Percentiles rank a stretch among this genome's conserved stretches.
These are phyloP conservation scores for Exophiala sp. DNA, from an alignment of 2,329 filamentous ascomycete genomes.

Conservation along the genomic window DNA sequence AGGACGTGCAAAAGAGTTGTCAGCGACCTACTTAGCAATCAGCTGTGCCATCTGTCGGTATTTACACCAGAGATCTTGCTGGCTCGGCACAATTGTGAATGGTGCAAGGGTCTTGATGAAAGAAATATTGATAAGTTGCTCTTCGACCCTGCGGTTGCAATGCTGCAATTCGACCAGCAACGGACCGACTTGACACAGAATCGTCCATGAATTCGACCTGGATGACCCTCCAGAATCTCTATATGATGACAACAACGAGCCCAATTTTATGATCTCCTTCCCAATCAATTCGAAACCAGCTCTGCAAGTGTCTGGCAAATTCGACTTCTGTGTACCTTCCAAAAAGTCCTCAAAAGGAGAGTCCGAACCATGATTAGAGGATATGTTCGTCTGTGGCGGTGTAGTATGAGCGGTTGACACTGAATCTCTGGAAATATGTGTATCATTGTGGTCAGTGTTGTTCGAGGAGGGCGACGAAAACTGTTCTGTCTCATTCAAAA, in stretches of 20 bases:
- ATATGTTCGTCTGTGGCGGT: slow-evolving; percentile 8
- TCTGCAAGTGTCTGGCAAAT: slow-evolving; percentile 15
- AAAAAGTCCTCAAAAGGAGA: slow-evolving; percentile 6
- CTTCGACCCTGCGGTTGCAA: slow-evolving; percentile 5
- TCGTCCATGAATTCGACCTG: slow-evolving; percentile 6
- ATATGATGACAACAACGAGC: slow-evolving; percentile 1
- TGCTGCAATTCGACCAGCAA: slow-evolving; percentile 9
- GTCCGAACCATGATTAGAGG: neutral
- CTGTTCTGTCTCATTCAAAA: slow-evolving; percentile 1
- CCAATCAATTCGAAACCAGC: slow-evolving; percentile 12
- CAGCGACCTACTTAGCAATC: slow-evolving; percentile 16
- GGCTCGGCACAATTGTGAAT: slow-evolving; percentile 20
- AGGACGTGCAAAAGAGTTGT: no score
- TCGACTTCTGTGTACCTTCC: slow-evolving; percentile 1
- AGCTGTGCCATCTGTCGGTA: slow-evolving; percentile 24
- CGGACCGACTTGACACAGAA: neutral
- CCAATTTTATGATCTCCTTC: slow-evolving; percentile 8
- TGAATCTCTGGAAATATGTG: slow-evolving; percentile 6
- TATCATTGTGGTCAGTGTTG: slow-evolving; percentile 13
- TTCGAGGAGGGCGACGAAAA: slow-evolving; percentile 22
- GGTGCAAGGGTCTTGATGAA: slow-evolving; percentile 20
- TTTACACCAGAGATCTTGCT: slow-evolving; percentile 21
- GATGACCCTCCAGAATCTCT: neutral
- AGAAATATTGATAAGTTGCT: slow-evolving; percentile 19
- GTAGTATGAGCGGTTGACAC: slow-evolving; percentile 21